phyloP scores from a whole-genome alignment of 169 alveolate species.

The Cryptosporidium tyzzeri region DNA sequence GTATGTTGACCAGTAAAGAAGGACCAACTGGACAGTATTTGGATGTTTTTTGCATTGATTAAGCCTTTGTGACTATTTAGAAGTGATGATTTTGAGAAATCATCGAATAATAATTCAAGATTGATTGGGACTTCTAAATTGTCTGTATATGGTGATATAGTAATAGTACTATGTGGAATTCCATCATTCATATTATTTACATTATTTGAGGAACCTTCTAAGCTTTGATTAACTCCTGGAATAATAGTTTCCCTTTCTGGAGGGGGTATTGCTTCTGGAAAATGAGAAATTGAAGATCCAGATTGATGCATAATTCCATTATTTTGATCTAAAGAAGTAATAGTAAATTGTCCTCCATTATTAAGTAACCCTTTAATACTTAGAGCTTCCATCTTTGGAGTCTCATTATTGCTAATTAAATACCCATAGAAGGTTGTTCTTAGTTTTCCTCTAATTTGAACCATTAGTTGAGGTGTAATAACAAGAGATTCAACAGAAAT shows the following conservation, averaged over 20 bases:
- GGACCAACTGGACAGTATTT: slow-evolving; percentile 47
- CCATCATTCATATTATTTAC: neutral
- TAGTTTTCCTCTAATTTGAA: slow-evolving; percentile 37
- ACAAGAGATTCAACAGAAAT: slow-evolving; percentile 20
- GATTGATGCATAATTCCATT: neutral
- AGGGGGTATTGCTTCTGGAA: neutral
- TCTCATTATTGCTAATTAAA: slow-evolving; percentile 46
- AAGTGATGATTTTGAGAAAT: neutral
- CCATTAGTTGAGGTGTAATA: slow-evolving; percentile 21
- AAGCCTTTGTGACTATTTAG: slow-evolving; percentile 7
- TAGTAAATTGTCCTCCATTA: slow-evolving; percentile 47
- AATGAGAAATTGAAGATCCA: neutral
- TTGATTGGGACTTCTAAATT: slow-evolving; percentile 13
- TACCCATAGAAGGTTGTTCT: slow-evolving; percentile 67
- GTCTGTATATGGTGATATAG: slow-evolving; percentile 68
- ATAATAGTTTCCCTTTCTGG: neutral
- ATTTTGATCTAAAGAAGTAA: slow-evolving; percentile 15
- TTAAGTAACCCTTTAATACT: slow-evolving; percentile 36
- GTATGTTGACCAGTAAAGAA: slow-evolving; percentile 43
- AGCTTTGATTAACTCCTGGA: neutral
- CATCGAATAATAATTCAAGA: slow-evolving; percentile 9
- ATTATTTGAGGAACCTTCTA: neutral
- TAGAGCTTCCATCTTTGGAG: slow-evolving; percentile 56
- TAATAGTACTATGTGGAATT: slow-evolving; percentile 33
- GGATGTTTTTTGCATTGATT: slow-evolving; percentile 4